Evolutionary conservation across 352 stramenopile genomes (phyloP).

Genomic region (Elongisporangium undulatum): DNA sequence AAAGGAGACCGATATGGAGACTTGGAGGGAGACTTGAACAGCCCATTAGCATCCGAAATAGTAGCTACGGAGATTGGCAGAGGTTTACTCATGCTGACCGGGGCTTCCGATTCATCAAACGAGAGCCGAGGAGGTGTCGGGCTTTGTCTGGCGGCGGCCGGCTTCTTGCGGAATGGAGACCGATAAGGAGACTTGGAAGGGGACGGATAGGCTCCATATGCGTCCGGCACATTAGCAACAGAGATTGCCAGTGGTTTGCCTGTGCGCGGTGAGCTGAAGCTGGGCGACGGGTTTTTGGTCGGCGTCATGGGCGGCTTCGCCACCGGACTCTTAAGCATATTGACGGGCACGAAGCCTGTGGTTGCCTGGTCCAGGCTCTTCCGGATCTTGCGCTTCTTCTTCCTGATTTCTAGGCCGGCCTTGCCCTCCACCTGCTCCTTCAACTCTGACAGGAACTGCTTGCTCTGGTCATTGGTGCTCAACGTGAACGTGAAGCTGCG

Average conservation of each 20-base stretch:
- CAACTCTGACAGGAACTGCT: conserved; percentile 59
- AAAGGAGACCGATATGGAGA: conserved; percentile 78
- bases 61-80: conserved; percentile 35
- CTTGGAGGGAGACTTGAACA: conserved; percentile 46
- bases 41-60: conserved; percentile 30
- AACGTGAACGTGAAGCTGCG: conserved; percentile 66
- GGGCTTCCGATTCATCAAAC: conserved; percentile 6
- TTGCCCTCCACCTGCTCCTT: conserved; percentile 68
- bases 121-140: conserved; percentile 2
- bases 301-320: conserved; percentile 32
- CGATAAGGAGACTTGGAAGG: conserved; percentile 67
- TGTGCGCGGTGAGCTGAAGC: conserved; percentile 42
- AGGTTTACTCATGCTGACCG: conserved; percentile 16
- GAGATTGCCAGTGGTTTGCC: conserved; percentile 38
- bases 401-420: conserved; percentile 34
- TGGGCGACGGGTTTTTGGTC: conserved; percentile 25
- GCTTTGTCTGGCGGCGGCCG: conserved; percentile 21
- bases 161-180: conserved; percentile 75
- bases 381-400: conserved; percentile 81
- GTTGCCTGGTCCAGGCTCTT: conserved; percentile 51
- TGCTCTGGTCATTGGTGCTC: conserved; percentile 23
- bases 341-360: conserved; percentile 63
- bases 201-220: conserved; percentile 34
- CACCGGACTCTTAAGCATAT: conserved; percentile 56
- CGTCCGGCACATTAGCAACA: conserved; percentile 33